A percentile compares a stretch with the other conserved stretches of the same genome.
These are phyloP conservation scores for Salicornia ramosissima DNA, from an alignment of 148 eudicot genomes.

Conservation along the genomic window DNA sequence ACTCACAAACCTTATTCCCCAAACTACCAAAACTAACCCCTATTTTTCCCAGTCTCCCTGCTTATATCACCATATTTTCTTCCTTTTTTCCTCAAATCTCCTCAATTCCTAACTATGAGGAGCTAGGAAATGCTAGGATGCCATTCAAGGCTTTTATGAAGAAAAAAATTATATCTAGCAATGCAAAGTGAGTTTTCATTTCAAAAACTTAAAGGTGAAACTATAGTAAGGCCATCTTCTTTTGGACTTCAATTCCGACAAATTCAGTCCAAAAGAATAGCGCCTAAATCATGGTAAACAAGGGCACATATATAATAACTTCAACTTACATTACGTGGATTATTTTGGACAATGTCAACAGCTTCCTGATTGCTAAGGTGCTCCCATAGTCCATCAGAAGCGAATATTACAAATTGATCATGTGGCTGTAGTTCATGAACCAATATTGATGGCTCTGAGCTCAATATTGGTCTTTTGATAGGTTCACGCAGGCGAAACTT, in stretches of 20 bases:
- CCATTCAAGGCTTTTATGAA: neutral
- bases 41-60: no score
- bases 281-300: neutral
- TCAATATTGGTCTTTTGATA: constrained; percentile 64
- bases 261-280: no score
- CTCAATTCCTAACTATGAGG: no score
- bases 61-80: no score
- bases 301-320: neutral
- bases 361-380: constrained; percentile 83
- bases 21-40: no score
- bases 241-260: no score
- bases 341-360: constrained; percentile 64
- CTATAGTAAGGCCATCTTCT: no score
- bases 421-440: constrained; percentile 56
- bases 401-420: constrained; percentile 74
- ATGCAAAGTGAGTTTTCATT: neutral
- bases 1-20: no score
- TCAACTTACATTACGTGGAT: constrained; percentile 52
- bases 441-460: constrained; percentile 66
- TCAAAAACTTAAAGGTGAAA: neutral
- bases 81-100: no score
- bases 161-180: neutral
- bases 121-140: no score
- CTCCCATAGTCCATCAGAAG: constrained; percentile 92
- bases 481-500: constrained; percentile 79